Evolutionary conservation across 768 basidiomycete genomes (phyloP).

Genomic region (Nevesoporus exiguus): DNA sequence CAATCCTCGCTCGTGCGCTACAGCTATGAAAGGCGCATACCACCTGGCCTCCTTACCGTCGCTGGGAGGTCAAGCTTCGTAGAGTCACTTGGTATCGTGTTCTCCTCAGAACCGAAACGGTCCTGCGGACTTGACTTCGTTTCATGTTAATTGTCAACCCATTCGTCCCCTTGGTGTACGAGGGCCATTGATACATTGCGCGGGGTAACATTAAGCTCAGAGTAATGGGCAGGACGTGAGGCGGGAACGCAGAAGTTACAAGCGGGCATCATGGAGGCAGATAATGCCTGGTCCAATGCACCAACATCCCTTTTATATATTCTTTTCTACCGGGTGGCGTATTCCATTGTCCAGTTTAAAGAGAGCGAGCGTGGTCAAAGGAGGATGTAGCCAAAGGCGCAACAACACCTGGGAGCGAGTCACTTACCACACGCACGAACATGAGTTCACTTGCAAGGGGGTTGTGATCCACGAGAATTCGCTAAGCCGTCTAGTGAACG

Average conservation of each 20-base stretch:
- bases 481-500: not conserved
- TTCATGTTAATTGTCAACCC: not conserved
- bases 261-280: conserved; percentile 3
- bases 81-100: not conserved
- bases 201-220: not conserved
- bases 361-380: conserved; percentile 7
- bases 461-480: not conserved
- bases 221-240: not conserved
- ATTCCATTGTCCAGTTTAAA: conserved; percentile 2
- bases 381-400: conserved; percentile 2
- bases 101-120: conserved; percentile 1
- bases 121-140: not conserved
- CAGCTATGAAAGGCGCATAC: conserved; percentile 7
- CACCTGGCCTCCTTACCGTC: not conserved
- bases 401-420: conserved; percentile 7
- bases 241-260: not conserved
- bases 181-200: not conserved
- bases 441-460: conserved; percentile 5
- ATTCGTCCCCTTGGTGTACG: not conserved
- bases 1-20: not conserved
- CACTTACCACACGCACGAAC: conserved; percentile 6
- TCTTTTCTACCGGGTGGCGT: conserved; percentile 4
- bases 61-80: not conserved
- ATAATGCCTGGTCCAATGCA: not conserved
- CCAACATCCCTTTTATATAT: conserved; percentile 7